Evolutionary conservation across 208 protist species (phyloP).

Genomic region (Crithidia expoeki): DNA sequence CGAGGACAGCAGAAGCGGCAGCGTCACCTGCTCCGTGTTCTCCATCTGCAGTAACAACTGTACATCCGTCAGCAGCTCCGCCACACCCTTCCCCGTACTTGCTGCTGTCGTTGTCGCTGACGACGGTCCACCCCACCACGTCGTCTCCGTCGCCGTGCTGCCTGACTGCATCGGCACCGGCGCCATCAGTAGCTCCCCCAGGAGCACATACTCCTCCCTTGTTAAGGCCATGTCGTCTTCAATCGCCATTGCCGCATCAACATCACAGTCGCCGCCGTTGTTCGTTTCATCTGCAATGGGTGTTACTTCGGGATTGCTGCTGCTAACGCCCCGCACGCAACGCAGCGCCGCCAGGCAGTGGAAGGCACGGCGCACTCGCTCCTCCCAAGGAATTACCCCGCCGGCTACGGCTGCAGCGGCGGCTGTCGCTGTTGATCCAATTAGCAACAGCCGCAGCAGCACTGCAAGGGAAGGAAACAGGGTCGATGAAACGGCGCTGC

Average conservation of each 20-base stretch:
- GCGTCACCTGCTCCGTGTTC: slow-evolving; percentile 39
- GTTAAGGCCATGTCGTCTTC: slow-evolving; percentile 36
- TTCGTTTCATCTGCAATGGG: not conserved
- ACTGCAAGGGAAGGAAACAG: too few species aligned
- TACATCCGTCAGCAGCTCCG: slow-evolving; percentile 31
- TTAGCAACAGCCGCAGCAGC: slow-evolving; percentile 21
- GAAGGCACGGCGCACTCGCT: slow-evolving; percentile 25
- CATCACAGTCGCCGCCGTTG: not conserved
- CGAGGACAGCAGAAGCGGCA: slow-evolving; percentile 69
- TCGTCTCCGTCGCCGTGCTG: not conserved
- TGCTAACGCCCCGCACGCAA: slow-evolving; percentile 7
- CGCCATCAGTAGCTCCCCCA: slow-evolving; percentile 14
- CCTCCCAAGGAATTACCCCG: too few species aligned
- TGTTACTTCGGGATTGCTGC: not conserved
- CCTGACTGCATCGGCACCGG: not conserved
- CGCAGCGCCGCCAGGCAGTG: slow-evolving; percentile 29
- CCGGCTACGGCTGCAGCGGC: too few species aligned
- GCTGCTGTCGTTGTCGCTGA: too few species aligned
- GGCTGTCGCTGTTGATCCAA: slow-evolving; percentile 5
- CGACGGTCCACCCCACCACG: not conserved
- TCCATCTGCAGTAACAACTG: slow-evolving; percentile 70
- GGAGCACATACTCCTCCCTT: slow-evolving; percentile 11
- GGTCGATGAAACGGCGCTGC: slow-evolving; percentile 5
- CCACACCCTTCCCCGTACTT: not conserved
- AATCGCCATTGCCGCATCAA: slow-evolving; percentile 14